Base-by-base conservation (phyloP, 1,139 yeast genomes). In the Yamadazyma oceani region DNA sequence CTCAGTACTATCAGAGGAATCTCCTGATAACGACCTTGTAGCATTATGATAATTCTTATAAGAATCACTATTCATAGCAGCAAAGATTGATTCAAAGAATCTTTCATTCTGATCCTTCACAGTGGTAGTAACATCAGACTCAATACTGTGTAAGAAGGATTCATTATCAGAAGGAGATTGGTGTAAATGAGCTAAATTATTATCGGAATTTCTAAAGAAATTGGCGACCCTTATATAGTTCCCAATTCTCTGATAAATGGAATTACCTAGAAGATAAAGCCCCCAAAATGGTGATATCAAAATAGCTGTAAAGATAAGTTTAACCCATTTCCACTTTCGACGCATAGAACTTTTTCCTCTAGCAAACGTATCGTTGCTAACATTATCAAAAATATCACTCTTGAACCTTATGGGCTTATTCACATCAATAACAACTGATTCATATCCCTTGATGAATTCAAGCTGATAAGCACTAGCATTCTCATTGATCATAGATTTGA, bases 61-160 rank as follows among this genome's bases (percentile, higher is more conserved):
- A 22, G 49, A 43, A 35, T 57, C 63, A 31, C 58, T 52, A 32
- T 61, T 69, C 57, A 80, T 70, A 1, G 83, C 84, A 41, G 70
- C 78, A 51, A 75, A 78, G n/a, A 79, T 72, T 15, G 82, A 73
- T 46, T 80, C 85, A 22, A 82, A 74, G 37, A 80, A 69, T 19
- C 58, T 66, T 40, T 79, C 84, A 17, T 81, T 78, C 37, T 74
- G 78, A 44, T 77, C 82, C 34, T 71, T 74, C 16, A 75, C 55
- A 17, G 64, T 47, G 51, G 49, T 50, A 7, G 48, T 33, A 17
- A 57, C 32, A 14, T 48, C 56, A 29, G 34, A 39, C 43, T 53
- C 60, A 19, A 56, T 35, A 5, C 45, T 30, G 15, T 43, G 47
- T 15, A 53, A 35, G 9, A 43, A 32, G 5, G 43, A 33, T 9